Base-by-base conservation (phyloP, 179 eudicot species). In the Beta macrorhiza region DNA sequence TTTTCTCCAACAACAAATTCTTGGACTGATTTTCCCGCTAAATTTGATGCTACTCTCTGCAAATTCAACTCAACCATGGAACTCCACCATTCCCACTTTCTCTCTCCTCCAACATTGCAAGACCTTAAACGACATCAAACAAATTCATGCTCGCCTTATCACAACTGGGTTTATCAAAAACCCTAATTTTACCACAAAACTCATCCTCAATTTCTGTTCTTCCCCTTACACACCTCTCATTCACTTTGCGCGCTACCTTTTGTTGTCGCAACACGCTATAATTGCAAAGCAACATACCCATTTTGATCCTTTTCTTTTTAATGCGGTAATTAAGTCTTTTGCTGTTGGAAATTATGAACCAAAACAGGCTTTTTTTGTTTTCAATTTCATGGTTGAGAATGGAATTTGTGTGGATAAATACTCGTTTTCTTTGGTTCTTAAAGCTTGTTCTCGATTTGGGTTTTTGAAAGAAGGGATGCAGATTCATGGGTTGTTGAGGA, bases 401-500 rank as follows among this genome's bases (percentile, higher is more conserved):
- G 90, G 90, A 65, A 83, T 90, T 83, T 84, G 83, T 49, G 87
- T 83, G 15, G 97, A 93, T 80, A 86, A 88, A 78, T 93, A 87
- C 74, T 89, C 97, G 37, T 83, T 93, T 73, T 92, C 97, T 15
- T 81, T 91, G 79, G 90, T 85, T 73, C 78, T 92, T 58, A 93
- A 93, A 85, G 92, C 93, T 58, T 93, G 96, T 81, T 87, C 88
- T 17, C 84, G 91, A 65, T 37, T 82, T 74, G 83, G 90, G 64
- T 85, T 84, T 65, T 29, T 90, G 6, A 86, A 64, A 65, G 89
- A 87, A 79, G 97, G 97, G 58, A 85, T 90, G 87, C 97, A 93
- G 88, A 82, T 93, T 89, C 97, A 92, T 85, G 95, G 93, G 78
- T 80, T 92, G 83, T 67, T 89, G 85, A 78, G 55, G 73, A 93